Evolutionary conservation across 306 rosid genomes (phyloP), one percentile per base, ranked within the genome.

Genomic region (Begonia masoniana): DNA sequence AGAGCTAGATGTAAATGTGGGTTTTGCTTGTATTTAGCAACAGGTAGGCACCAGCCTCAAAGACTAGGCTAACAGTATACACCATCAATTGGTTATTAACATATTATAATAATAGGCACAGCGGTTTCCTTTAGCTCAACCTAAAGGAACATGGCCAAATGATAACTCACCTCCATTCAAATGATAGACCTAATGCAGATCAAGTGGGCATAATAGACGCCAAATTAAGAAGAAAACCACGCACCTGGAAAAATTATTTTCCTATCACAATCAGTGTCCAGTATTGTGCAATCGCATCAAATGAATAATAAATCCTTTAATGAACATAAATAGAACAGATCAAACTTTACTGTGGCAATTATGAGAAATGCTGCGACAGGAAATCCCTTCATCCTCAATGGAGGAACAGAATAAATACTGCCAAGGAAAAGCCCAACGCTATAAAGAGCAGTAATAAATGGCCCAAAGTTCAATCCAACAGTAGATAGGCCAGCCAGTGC

Each of bases 151-250:
- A 62, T 53, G 9, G 35, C 59, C 51, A 61, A 75, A 54, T 51
- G 36, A 46, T 24, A 52, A 80, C 93, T 56, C 56, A 88, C 95
- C 97, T 85, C 94, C 95, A 89, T 76, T 82, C 82, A 65, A 89
- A 89, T 47, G 86, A 47, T 61, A 89, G 95, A 43, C 95, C 97
- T 67, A 89, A 91, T 60, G 97, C 87, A 60, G 91, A 87, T 85
- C 95, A 78, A 36, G 95, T 89, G 57, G 57, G 95, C 91, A 67
- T 85, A 85, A 71, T 89, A 89, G 21, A 89, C 97, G 45, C 97
- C 95, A 61, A 89, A 89, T 89, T 89, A 62, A 89, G 94, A 64
- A 89, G 95, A 71, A 89, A 89, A 16, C 97, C 97, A 2, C 95
- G 77, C 17, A 89, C 97, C 97, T 89, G 80, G 75, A 72, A 11